Conservation (phyloP, 768 basidiomycete species). For the Cyclocybe aegerita region DNA sequence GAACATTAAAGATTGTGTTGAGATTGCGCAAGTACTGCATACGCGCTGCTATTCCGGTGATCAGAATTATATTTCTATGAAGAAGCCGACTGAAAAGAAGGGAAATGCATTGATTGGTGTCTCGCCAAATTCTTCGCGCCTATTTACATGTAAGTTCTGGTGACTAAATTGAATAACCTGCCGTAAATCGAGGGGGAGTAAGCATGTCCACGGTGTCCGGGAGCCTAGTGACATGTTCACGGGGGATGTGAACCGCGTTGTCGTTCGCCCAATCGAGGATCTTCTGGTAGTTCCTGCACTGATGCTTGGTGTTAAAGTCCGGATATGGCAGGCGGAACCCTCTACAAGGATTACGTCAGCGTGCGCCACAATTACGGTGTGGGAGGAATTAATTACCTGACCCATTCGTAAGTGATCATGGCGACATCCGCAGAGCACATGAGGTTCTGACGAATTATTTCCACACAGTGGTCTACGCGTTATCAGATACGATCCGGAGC, state of each 20-base stretch:
- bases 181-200: neutral
- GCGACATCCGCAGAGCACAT: conserved; percentile 10
- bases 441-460: conserved; percentile 8
- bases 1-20: no score
- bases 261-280: conserved; percentile 6
- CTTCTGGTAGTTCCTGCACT: conserved; percentile 9
- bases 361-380: no score
- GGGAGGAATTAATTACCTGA: conserved; percentile 1
- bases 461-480: conserved; percentile 7
- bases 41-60: no score
- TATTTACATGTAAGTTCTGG: no score
- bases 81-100: no score
- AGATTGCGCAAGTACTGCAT: no score
- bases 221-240: conserved; percentile 1
- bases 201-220: neutral
- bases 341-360: neutral
- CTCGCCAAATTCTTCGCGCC: no score
- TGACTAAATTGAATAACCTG: no score
- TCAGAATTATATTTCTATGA: no score
- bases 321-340: conserved; percentile 10
- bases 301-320: conserved; percentile 8
- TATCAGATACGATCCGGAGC: neutral
- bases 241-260: conserved; percentile 1
- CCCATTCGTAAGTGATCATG: conserved; percentile 12
- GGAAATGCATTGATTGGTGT: no score